A percentile compares a stretch with the other conserved stretches of the same genome.
Evolutionary conservation across 192 early-diverging fungal species (phyloP).

Genomic region (Rhizophagus clarus): DNA sequence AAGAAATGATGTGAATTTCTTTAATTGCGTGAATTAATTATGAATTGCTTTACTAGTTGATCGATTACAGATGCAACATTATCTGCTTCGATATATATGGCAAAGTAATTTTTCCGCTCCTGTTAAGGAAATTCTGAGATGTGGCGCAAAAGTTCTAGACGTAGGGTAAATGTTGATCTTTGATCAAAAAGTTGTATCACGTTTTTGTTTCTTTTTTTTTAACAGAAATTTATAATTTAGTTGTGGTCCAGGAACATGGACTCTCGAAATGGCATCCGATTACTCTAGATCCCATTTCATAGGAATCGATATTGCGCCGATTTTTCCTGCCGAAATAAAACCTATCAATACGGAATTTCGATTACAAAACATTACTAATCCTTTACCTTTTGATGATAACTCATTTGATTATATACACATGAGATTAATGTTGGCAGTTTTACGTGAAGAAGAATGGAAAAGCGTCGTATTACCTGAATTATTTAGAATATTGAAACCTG

Average conservation of each 20-base stretch:
- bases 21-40: background rate
- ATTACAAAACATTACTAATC: conserved; percentile 7
- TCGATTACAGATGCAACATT: conserved; percentile 23
- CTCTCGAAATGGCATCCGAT: conserved; percentile 4
- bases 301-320: conserved; percentile 26
- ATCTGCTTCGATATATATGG: conserved; percentile 10
- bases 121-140: conserved; percentile 20
- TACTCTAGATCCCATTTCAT: conserved; percentile 1
- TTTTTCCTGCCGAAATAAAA: conserved; percentile 17
- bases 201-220: background rate
- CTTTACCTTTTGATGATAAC: conserved; percentile 21
- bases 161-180: conserved; percentile 31
- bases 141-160: conserved; percentile 32
- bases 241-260: conserved; percentile 8
- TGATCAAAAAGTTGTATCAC: background rate
- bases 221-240: background rate
- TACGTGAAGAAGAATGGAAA: background rate
- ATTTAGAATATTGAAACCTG: background rate
- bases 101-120: conserved; percentile 32
- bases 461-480: background rate
- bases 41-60: background rate
- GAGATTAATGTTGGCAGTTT: background rate
- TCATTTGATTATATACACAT: conserved; percentile 27
- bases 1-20: no score
- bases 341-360: conserved; percentile 13